Base-by-base conservation (phyloP, 1,139 yeast genomes). In the Lizanozyma gosingica region DNA sequence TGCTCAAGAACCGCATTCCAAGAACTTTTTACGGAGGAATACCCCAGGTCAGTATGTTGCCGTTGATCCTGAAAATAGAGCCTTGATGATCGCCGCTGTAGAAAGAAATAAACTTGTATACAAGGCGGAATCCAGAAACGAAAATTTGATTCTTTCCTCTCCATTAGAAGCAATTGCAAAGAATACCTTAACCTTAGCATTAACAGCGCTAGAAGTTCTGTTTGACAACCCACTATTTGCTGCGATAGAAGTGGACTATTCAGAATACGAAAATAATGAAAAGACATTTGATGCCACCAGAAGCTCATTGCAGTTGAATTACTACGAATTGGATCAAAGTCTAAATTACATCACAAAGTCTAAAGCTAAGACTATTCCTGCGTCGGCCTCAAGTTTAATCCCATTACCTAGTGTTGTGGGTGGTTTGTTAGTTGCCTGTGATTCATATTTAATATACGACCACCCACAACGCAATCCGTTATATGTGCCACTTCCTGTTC, bases 201-300 rank as follows among this genome's bases (percentile, higher is more conserved):
- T 80, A 3, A 62, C 73, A 17, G 81, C 84, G 0, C 56, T 92
- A 39, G 94, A 88, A 53, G 83, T 80, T 2, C 86, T 82, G 1
- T 82, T 71, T 54, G 92, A 82, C 15, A 87, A 87, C 54, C 97
- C 98, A 0, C 55, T 76, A 4, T 88, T 87, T 69, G 94, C 87
- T 0, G 73, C 92, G 0, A 60, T 92, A 15, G 97, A 92, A 55
- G 64, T 74, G n/a, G 84, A 78, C 40, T 71, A 76, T 47, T 48
- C 57, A 14, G 45, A 43, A 3, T 41, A 41, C 27, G 40, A 42
- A n/a, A 37, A 40, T 2, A 14, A 16, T 39, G 4, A 15, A 47
- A 47, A n/a, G 48, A 45, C 40, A 40, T 52, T 55, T 35, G 47
- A 43, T 18, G 46, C 52, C 3, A 39, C 39, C 4, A 36, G 38